phyloP scores from a whole-genome alignment of 768 basidiomycete genomes.

The Boletus rex-veris region DNA sequence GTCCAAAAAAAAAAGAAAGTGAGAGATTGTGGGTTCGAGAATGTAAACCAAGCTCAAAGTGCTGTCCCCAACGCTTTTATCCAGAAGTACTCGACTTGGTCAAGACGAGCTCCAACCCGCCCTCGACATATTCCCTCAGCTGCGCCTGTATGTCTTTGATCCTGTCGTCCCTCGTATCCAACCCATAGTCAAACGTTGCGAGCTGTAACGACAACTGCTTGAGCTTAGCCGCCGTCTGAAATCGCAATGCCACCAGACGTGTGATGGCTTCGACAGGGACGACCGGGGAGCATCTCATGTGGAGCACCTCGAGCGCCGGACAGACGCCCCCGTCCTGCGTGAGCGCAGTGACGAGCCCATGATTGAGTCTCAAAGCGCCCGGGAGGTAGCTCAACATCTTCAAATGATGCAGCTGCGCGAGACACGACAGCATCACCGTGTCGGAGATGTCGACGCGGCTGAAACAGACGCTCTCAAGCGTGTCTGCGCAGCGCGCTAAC shows the following conservation, averaged over 20 bases:
- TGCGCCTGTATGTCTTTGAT: constrained; percentile 16
- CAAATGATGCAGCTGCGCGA: constrained; percentile 17
- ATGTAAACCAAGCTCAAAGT: no score
- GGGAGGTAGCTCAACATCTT: constrained; percentile 22
- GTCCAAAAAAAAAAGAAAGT: no score
- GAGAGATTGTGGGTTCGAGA: no score
- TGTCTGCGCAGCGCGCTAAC: constrained; percentile 23
- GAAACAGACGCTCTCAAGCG: constrained; percentile 27
- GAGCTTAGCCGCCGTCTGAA: constrained; percentile 6
- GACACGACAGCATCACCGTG: constrained; percentile 15
- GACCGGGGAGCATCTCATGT: constrained; percentile 23
- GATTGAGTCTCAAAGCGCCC: constrained; percentile 31
- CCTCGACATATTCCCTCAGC: constrained; percentile 19
- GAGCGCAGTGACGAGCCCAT: constrained; percentile 28
- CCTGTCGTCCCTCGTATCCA: constrained; percentile 27
- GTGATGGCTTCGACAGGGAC: constrained; percentile 23
- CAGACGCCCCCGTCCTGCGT: constrained; percentile 13
- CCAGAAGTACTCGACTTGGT: constrained; percentile 20
- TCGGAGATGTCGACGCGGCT: constrained; percentile 24
- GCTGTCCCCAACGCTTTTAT: constrained; percentile 5
- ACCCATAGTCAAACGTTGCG: constrained; percentile 28
- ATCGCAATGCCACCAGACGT: constrained; percentile 26
- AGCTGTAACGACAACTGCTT: constrained; percentile 24
- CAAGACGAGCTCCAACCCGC: constrained; percentile 21
- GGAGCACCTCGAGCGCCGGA: constrained; percentile 23